Conservation (phyloP, 2,329 filamentous ascomycete genomes). For the Lachnum nothofagi region DNA sequence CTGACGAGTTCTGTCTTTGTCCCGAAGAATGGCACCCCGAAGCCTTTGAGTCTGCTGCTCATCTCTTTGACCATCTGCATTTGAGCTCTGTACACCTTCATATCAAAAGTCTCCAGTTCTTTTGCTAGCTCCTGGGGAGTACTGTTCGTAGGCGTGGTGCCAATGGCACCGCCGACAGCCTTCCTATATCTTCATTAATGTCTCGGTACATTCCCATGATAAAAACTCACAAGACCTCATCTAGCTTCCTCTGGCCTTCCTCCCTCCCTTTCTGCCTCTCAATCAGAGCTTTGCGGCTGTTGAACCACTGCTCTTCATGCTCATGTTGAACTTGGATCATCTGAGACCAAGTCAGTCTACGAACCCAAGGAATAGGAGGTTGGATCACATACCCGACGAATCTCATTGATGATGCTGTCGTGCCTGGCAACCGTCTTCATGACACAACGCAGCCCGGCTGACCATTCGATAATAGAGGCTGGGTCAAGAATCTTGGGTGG, state of each 20-base stretch:
- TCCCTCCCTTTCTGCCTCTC: slow-evolving; percentile 46
- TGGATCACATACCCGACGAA: slow-evolving; percentile 31
- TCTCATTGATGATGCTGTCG: slow-evolving; percentile 40
- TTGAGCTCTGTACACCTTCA: slow-evolving; percentile 57
- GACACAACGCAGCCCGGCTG: slow-evolving; percentile 45
- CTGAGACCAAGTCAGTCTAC: slow-evolving; percentile 28
- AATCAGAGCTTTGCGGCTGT: slow-evolving; percentile 46
- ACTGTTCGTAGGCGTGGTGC: slow-evolving; percentile 25
- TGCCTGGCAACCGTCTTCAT: slow-evolving; percentile 44
- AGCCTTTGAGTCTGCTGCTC: slow-evolving; percentile 46
- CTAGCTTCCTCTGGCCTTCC: slow-evolving; percentile 48
- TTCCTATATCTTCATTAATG: slow-evolving; percentile 32
- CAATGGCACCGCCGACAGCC: slow-evolving; percentile 41
- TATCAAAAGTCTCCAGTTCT: slow-evolving; percentile 55
- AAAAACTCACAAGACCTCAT: slow-evolving; percentile 47
- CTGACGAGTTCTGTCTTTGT: slow-evolving; percentile 41
- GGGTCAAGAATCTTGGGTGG: slow-evolving; percentile 34
- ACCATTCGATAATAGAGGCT: slow-evolving; percentile 47
- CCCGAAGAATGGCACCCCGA: slow-evolving; percentile 59
- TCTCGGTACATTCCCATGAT: neutral
- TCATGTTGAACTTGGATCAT: slow-evolving; percentile 59
- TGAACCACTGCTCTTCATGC: slow-evolving; percentile 58
- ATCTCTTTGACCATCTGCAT: slow-evolving; percentile 56
- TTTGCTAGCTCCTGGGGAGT: slow-evolving; percentile 41
- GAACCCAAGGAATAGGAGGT: slow-evolving; percentile 2